Conservation (phyloP, 1,284 basidiomycete genomes). For the Tranzscheliella williamsii region DNA sequence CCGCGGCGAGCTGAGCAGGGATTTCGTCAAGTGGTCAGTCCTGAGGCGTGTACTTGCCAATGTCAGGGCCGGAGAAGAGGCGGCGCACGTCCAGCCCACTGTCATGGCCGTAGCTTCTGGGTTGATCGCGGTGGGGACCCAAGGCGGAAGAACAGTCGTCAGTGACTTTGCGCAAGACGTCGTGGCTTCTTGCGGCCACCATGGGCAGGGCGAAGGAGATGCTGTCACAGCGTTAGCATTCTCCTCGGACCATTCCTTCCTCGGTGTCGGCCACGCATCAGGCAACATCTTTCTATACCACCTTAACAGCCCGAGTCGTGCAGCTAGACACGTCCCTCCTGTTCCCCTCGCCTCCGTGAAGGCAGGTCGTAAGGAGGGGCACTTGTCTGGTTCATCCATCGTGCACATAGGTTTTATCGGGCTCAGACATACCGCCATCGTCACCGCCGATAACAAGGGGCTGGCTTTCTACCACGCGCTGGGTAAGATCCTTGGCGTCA, state of each 20-base stretch:
- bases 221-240: slow-evolving; percentile 87
- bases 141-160: slow-evolving; percentile 75
- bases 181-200: slow-evolving; percentile 36
- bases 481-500: slow-evolving; percentile 91
- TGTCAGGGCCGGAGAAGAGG: slow-evolving; percentile 68
- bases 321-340: slow-evolving; percentile 72
- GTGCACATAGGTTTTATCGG: slow-evolving; percentile 88
- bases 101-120: slow-evolving; percentile 79
- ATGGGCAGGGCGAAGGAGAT: slow-evolving; percentile 58
- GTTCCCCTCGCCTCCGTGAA: slow-evolving; percentile 71
- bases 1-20: slow-evolving; percentile 63
- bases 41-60: slow-evolving; percentile 69
- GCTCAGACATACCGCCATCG: slow-evolving; percentile 86
- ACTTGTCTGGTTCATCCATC: slow-evolving; percentile 82
- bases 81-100: slow-evolving; percentile 70
- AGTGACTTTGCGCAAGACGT: slow-evolving; percentile 81
- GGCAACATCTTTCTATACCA: slow-evolving; percentile 89
- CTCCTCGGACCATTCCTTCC: slow-evolving; percentile 89
- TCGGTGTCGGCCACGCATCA: slow-evolving; percentile 83
- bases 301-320: slow-evolving; percentile 68
- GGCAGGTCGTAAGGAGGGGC: slow-evolving; percentile 88
- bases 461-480: slow-evolving; percentile 94
- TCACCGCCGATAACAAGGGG: slow-evolving; percentile 87
- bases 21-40: slow-evolving; percentile 79
- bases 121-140: slow-evolving; percentile 85